phyloP scores from a whole-genome alignment of 2,329 filamentous ascomycete genomes.

The Fusarium tuaranense region DNA sequence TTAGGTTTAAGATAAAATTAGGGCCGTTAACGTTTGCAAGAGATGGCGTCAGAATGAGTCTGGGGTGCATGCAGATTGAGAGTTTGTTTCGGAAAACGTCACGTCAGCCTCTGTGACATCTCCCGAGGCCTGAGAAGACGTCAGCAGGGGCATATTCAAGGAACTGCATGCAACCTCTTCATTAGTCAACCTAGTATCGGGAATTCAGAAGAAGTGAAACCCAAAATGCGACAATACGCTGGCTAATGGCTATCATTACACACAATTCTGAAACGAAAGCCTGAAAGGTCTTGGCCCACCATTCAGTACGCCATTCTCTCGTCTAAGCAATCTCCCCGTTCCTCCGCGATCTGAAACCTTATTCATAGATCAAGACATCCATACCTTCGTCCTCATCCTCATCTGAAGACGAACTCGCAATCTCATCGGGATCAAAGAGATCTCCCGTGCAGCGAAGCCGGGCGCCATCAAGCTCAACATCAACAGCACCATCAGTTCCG shows the following conservation, averaged over 20 bases:
- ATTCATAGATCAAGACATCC: neutral
- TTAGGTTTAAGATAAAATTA: neutral
- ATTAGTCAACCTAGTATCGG: neutral
- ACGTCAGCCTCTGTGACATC: neutral
- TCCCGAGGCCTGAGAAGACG: neutral
- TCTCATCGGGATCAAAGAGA: slow-evolving; percentile 26
- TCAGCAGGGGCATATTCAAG: neutral
- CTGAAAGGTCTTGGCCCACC: neutral
- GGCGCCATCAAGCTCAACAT: slow-evolving; percentile 43
- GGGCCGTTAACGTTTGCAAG: neutral
- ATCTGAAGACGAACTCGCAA: neutral
- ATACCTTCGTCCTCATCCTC: neutral
- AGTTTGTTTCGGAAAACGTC: neutral
- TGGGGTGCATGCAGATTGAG: neutral
- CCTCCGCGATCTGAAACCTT: neutral
- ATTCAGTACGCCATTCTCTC: neutral
- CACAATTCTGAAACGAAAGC: neutral
- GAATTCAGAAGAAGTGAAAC: neutral
- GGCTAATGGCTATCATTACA: neutral
- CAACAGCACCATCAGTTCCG: slow-evolving; percentile 36
- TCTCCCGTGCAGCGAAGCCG: slow-evolving; percentile 34
- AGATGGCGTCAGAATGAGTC: neutral
- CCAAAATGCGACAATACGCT: neutral
- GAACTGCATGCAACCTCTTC: neutral
- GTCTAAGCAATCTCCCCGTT: neutral